Evolutionary conservation across 2,329 filamentous ascomycete genomes (phyloP), one percentile per base, ranked within the genome.

Genomic region (Lachnellula occidentalis): DNA sequence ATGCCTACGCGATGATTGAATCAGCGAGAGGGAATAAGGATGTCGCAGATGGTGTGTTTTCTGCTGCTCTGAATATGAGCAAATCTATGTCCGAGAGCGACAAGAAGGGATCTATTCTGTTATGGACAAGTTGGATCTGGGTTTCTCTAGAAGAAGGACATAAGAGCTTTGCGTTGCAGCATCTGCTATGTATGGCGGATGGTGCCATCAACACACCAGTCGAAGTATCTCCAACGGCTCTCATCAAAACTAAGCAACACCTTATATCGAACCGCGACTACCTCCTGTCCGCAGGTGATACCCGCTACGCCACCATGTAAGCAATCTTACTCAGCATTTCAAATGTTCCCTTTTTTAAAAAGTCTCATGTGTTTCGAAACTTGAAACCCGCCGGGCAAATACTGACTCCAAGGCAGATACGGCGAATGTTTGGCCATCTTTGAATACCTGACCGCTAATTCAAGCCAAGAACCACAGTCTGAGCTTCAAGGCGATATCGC

Each of bases 1-100:
- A 90, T 61, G 82, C 85, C 0, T 95, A 92, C 65, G 89, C 87
- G 0, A 71, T 90, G 14, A 81, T 90, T 3, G 89, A 95, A 69
- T 77, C 72, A 60, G 73, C 75, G 1, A 78, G 78, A 31, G 81
- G 77, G 0, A 85, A 86, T 22, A 61, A 67, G 1, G 75, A 80
- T 0, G 73, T 82, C 46, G 85, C 87, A 4, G 72, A 76, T 21
- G 83, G 81, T 50, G 83, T 94, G 0, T 80, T 92, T 63, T 69
- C 76, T 1, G 86, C 86, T 1, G 85, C 89, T 1, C 73, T 90
- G n/a, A 74, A 74, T 2, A 81, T 85, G 76, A 76, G 72, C 51
- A 65, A 66, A n/a, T 71, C 65, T 2, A 72, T 78, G 21, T 57
- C 68, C 4, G 61, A 69, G 19, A 54, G 60, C 5, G 67, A 71